Percentiles rank a stretch among this genome's conserved stretches.
These are phyloP conservation scores for Diaporthe longicolla DNA, from an alignment of 2,329 filamentous ascomycete species.

Conservation along the genomic window DNA sequence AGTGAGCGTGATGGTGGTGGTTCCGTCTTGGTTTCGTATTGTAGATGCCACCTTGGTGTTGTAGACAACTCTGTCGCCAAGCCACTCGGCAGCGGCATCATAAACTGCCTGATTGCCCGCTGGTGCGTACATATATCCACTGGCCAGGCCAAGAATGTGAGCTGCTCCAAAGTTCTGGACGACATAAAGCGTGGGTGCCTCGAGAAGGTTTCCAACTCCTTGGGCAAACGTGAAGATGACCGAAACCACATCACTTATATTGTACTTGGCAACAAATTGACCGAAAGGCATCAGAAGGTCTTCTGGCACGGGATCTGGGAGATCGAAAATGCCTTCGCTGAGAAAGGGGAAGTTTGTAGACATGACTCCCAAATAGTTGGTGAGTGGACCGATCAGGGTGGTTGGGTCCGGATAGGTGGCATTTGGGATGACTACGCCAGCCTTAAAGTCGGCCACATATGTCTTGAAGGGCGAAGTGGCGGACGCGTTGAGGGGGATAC, in stretches of 20 bases:
- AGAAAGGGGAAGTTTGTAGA: conserved; percentile 56
- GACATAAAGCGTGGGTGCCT: conserved; percentile 5
- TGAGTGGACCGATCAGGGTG: conserved; percentile 46
- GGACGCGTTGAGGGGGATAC: neutral
- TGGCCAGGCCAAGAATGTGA: conserved; percentile 20
- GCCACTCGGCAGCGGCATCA: conserved; percentile 12
- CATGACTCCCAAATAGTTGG: conserved; percentile 49
- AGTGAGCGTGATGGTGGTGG: neutral
- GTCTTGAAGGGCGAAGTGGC: conserved; percentile 45
- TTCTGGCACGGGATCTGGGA: conserved; percentile 46
- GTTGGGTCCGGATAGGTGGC: conserved; percentile 25
- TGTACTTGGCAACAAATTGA: conserved; percentile 61
- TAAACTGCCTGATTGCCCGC: conserved; percentile 20
- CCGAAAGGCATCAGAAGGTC: conserved; percentile 61
- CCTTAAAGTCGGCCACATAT: conserved; percentile 52
- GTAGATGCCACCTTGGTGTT: conserved; percentile 19
- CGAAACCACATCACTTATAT: conserved; percentile 36
- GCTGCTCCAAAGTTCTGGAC: conserved; percentile 17
- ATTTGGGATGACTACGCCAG: conserved; percentile 49
- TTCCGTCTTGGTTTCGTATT: conserved; percentile 15
- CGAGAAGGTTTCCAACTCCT: neutral
- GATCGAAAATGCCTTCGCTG: conserved; percentile 47
- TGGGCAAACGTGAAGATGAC: conserved; percentile 22
- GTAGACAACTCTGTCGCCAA: conserved; percentile 8
- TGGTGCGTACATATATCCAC: conserved; percentile 14